Conservation (phyloP, 192 early-diverging fungal genomes). For the Podila minutissima region DNA sequence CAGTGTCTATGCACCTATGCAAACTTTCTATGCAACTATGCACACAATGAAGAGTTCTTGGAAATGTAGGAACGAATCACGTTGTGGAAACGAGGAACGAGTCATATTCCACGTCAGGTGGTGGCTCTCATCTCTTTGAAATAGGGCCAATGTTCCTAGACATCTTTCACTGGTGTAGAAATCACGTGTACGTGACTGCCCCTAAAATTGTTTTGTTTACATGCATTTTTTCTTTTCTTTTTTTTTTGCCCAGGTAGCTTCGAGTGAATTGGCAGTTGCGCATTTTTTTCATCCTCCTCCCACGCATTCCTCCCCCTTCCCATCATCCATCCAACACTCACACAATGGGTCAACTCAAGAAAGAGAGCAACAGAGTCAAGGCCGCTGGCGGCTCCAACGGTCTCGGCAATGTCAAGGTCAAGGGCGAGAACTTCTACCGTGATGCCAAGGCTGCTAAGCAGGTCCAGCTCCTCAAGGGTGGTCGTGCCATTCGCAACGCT, state of each 20-base stretch:
- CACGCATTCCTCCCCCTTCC: not conserved
- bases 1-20: too few species aligned
- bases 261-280: not conserved
- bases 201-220: not conserved
- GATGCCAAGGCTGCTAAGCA: slow-evolving; percentile 94
- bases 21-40: too few species aligned
- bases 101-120: too few species aligned
- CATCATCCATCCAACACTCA: not conserved
- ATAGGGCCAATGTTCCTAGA: too few species aligned
- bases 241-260: not conserved
- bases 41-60: not conserved
- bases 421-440: slow-evolving; percentile 99
- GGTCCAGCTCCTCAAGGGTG: slow-evolving; percentile 94
- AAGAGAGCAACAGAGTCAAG: slow-evolving; percentile 66
- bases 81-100: too few species aligned
- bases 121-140: not conserved
- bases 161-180: too few species aligned
- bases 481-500: slow-evolving; percentile 81
- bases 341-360: slow-evolving; percentile 69
- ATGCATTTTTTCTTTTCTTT: too few species aligned
- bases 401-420: slow-evolving; percentile 78
- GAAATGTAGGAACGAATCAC: not conserved
- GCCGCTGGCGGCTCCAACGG: slow-evolving; percentile 53
- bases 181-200: not conserved
- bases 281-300: slow-evolving; percentile 3